Evolutionary conservation across 257 asterid species (phyloP), one percentile per base, ranked within the genome.

Genomic region (Solanum ossicruentum): DNA sequence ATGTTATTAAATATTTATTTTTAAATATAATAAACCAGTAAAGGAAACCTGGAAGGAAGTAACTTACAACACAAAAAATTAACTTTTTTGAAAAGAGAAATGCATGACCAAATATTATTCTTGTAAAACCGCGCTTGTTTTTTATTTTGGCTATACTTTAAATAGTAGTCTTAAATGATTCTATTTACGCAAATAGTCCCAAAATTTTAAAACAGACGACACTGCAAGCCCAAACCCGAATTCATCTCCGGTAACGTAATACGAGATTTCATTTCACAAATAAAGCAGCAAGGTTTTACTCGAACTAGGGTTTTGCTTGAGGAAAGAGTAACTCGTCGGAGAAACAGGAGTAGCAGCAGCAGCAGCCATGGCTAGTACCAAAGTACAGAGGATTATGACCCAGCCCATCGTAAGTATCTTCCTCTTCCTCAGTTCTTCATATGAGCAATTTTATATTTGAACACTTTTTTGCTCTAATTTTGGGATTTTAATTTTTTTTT

Each of bases 371-470:
- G 93, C 94, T 9, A 92, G 90, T 89, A 92, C 94, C 32, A 92
- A 92, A 87, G 93, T 89, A 77, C 95, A 92, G 87, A 75, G 93
- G 93, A 92, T 92, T 70, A 92, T 92, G 94, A 92, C 94, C 88
- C 94, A 92, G 69, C 94, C 94, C 28, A 92, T 92, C 43, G 95
- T 91, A 88, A 26, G 54, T 72, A 56, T 67, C 9, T 47, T 80
- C 8, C 49, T 75, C 21, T 61, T 66, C 55, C 17, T 6, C 1
- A 7, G 3, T 80, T 84, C 12, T 36, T 49, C 43, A 7, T 39
- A 23, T 83, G 47, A 56, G 7, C 81, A 51, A 15, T 70, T 83
- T 36, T 43, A 7, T 26, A 8, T 15, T 13, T 28, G 5, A 66
- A 13, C 45, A 13, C 12, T 10, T 60, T 45, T 23, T n/a, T 23